Evolutionary conservation across 768 basidiomycete genomes (phyloP).

Genomic region (Tricholoma terreum): DNA sequence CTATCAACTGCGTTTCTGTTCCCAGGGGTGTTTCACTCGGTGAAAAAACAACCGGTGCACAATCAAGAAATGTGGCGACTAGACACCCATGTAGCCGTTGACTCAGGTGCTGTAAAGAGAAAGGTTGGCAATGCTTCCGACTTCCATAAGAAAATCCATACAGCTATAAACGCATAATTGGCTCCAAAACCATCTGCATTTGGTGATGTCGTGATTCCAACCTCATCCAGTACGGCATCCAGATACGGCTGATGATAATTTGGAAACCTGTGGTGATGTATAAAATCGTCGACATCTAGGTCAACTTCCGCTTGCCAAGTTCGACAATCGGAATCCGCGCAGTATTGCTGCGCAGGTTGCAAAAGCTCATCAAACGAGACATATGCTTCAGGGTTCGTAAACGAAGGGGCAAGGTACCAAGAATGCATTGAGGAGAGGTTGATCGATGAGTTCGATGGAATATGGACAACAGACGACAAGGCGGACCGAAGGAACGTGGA

Average conservation of each 20-base stretch:
- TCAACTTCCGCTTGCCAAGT: constrained; percentile 37
- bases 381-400: constrained; percentile 50
- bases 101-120: constrained; percentile 54
- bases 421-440: constrained; percentile 32
- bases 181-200: constrained; percentile 1
- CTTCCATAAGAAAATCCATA: background rate
- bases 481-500: constrained; percentile 61
- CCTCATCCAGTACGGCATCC: constrained; percentile 5
- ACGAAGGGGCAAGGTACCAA: constrained; percentile 67
- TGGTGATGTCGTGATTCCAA: constrained; percentile 3
- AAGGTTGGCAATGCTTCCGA: background rate
- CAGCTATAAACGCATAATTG: constrained; percentile 7
- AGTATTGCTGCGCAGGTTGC: constrained; percentile 18
- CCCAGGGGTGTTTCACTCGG: constrained; percentile 58
- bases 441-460: constrained; percentile 1
- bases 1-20: constrained; percentile 56
- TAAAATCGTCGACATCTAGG: constrained; percentile 34
- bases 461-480: constrained; percentile 24
- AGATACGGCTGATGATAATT: constrained; percentile 6
- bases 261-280: constrained; percentile 18
- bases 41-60: constrained; percentile 78
- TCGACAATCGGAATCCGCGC: constrained; percentile 8
- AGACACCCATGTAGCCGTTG: constrained; percentile 75
- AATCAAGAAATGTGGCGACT: constrained; percentile 82
- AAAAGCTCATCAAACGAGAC: constrained; percentile 50